Conservation (phyloP, 1,284 basidiomycete genomes). For the Pseudozyma sp. region DNA sequence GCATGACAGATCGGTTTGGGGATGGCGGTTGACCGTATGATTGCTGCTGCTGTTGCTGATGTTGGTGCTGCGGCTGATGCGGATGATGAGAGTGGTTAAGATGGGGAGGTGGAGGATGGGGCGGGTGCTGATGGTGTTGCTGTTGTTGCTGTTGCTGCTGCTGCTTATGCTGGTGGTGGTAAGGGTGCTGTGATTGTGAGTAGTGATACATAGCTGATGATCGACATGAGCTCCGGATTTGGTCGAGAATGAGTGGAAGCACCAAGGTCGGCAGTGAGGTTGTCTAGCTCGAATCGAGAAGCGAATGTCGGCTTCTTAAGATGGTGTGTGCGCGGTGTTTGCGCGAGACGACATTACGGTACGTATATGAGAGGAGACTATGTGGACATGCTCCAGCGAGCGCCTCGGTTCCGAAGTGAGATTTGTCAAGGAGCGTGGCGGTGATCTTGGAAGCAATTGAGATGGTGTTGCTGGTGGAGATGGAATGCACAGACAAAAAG, state of each 20-base stretch:
- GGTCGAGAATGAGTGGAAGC: neutral
- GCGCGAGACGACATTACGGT: slow-evolving; percentile 7
- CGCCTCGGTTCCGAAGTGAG: neutral
- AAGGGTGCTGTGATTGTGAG: slow-evolving; percentile 40
- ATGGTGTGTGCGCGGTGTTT: neutral
- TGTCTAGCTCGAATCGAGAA: neutral
- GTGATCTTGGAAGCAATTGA: neutral
- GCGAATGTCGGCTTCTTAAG: neutral
- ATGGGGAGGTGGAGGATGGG: slow-evolving; percentile 19
- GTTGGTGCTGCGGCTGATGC: slow-evolving; percentile 14
- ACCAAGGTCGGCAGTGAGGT: neutral
- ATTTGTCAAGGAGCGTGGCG: neutral
- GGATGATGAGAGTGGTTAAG: slow-evolving; percentile 15
- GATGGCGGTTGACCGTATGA: slow-evolving; percentile 8
- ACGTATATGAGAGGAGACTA: neutral
- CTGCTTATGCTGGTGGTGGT: slow-evolving; percentile 39
- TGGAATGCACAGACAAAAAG: neutral
- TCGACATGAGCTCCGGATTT: slow-evolving; percentile 26
- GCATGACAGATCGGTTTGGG: slow-evolving; percentile 30
- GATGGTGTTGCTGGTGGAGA: neutral
- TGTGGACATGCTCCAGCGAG: neutral
- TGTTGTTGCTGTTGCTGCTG: slow-evolving; percentile 18
- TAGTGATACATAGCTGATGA: slow-evolving; percentile 49
- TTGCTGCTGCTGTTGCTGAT: slow-evolving; percentile 22
- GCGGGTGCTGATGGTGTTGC: slow-evolving; percentile 22